Percentiles rank a stretch among this genome's conserved stretches.
Conservation (phyloP, 768 basidiomycete species). For the Termitomyces sp. region DNA sequence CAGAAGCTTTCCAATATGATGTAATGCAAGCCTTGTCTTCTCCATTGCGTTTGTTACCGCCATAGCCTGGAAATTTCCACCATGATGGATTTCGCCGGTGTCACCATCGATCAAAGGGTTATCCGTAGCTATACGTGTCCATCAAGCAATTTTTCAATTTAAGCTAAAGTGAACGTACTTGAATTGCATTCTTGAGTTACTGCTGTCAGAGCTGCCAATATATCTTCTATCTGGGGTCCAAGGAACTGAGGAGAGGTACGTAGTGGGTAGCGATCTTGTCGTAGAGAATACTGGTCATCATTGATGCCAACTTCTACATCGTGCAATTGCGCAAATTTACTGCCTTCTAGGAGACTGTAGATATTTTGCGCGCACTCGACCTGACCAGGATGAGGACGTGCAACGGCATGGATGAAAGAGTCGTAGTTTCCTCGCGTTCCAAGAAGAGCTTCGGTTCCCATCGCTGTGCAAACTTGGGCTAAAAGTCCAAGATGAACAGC, state of each 20-base stretch:
- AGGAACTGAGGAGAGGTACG: constrained; percentile 73
- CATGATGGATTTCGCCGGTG: constrained; percentile 61
- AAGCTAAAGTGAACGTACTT: constrained; percentile 38
- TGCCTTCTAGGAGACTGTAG: constrained; percentile 53
- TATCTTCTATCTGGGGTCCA: constrained; percentile 75
- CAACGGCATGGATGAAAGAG: constrained; percentile 66
- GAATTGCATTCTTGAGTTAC: constrained; percentile 75
- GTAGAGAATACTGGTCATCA: constrained; percentile 61
- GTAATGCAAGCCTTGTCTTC: constrained; percentile 68
- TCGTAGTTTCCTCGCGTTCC: constrained; percentile 61
- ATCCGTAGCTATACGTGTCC: constrained; percentile 56
- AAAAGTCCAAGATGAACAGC: constrained; percentile 56
- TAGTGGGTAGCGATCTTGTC: constrained; percentile 71
- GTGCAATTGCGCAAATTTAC: constrained; percentile 49
- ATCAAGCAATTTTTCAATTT: neutral
- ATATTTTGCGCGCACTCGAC: constrained; percentile 65
- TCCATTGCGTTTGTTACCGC: constrained; percentile 79
- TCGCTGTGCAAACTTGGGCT: constrained; percentile 69
- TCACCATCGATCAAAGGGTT: constrained; percentile 75
- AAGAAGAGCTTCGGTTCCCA: constrained; percentile 72
- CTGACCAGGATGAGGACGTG: constrained; percentile 81
- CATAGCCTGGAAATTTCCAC: constrained; percentile 89
- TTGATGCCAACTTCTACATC: constrained; percentile 63
- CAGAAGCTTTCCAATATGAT: constrained; percentile 66
- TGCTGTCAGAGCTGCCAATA: constrained; percentile 51